These are phyloP conservation scores for Crithidia sp. DNA, from an alignment of 208 protist species.

Conservation along the genomic window DNA sequence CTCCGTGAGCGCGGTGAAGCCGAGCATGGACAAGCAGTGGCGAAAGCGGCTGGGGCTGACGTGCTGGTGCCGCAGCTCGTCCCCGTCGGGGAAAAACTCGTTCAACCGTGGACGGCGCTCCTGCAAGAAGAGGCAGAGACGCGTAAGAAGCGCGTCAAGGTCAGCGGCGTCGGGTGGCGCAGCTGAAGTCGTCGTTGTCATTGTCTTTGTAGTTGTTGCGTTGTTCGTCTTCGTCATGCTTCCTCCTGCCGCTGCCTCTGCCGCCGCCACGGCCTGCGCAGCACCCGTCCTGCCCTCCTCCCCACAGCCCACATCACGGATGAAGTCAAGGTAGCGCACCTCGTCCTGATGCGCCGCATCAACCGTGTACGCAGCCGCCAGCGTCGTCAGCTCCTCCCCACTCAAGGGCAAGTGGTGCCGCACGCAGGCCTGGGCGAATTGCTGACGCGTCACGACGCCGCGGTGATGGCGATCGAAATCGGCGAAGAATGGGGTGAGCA, in stretches of 20 bases:
- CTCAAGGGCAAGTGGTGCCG: slow-evolving; percentile 70
- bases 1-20: slow-evolving; percentile 55
- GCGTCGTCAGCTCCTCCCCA: slow-evolving; percentile 39
- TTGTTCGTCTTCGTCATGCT: too few species aligned
- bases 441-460: slow-evolving; percentile 62
- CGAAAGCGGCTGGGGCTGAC: slow-evolving; percentile 82
- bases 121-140: slow-evolving; percentile 71
- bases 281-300: slow-evolving; percentile 24
- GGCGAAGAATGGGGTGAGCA: slow-evolving; percentile 84
- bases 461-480: slow-evolving; percentile 84
- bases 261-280: too few species aligned
- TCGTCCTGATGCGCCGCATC: slow-evolving; percentile 28
- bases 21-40: slow-evolving; percentile 77
- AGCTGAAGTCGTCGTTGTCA: not conserved
- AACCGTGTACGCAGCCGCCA: slow-evolving; percentile 58
- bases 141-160: slow-evolving; percentile 55
- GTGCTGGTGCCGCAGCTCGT: slow-evolving; percentile 83
- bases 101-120: slow-evolving; percentile 65
- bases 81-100: slow-evolving; percentile 88
- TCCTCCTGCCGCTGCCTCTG: too few species aligned
- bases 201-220: not conserved
- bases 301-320: slow-evolving; percentile 63
- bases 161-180: slow-evolving; percentile 13
- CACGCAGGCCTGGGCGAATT: slow-evolving; percentile 72
- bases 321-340: slow-evolving; percentile 74